Base-by-base conservation (phyloP, 148 eudicot species). In the Chenopodium quinoa region DNA sequence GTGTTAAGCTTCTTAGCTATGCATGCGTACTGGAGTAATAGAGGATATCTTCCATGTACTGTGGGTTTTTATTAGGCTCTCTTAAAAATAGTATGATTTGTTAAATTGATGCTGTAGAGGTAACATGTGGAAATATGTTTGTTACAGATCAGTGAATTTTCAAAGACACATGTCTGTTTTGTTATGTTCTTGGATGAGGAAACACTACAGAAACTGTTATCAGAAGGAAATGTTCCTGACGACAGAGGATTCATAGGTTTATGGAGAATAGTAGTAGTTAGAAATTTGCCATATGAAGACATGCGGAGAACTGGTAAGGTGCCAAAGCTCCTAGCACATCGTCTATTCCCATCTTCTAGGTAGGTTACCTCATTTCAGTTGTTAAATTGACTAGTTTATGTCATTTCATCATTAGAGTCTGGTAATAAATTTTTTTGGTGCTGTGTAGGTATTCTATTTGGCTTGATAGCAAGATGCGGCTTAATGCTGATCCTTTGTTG, bases 291-390 rank as follows among this genome's bases (percentile, higher is more conserved):
- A 27, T 96, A 91, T 73, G 85, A 86, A 40, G 98, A 96, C 89
- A 87, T 92, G 98, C 89, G 97, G 80, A 94, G 91, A 89, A 92
- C 95, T 83, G 99, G 99, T 83, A 96, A 96, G 88, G 97, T 94
- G 91, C 99, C 99, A 32, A 96, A 96, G 88, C 88, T 96, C 83
- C 88, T 96, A 74, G 92, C 98, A 63, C 99, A 96, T 89, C 98
- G 97, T 76, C 91, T 96, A 82, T 96, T 94, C 77, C 99, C 99
- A 79, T 91, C 91, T 82, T 89, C 99, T 80, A 96, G 95, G 98
- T 96, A 87, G 81, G 67, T 79, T 62, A 32, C 54, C 75, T n/a
- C 34, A 44, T 34, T 52, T 64, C 78, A 75, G 31, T 82, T 32
- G 71, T 58, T 17, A 54, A 65, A 58, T 14, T 3, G 10, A 48